These are phyloP conservation scores for Phialocephala sp. DNA, from an alignment of 2,329 filamentous ascomycete species.

Conservation along the genomic window DNA sequence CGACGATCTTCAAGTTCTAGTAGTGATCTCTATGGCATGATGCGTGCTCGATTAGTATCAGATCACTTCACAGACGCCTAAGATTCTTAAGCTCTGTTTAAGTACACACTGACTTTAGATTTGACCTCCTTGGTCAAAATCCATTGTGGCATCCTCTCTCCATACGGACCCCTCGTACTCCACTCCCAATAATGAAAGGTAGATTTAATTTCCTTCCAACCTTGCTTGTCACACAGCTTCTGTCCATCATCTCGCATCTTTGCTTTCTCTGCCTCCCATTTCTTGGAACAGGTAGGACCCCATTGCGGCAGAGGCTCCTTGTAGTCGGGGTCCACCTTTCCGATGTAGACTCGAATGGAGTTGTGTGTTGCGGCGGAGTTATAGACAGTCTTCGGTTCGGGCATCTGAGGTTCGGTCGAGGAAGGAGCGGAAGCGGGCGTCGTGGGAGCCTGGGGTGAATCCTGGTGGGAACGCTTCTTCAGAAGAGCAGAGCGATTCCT, in stretches of 20 bases:
- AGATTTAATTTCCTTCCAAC: background rate
- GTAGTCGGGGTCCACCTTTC: background rate
- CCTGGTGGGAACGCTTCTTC: no score
- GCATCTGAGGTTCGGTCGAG: background rate
- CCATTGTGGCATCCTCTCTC: background rate
- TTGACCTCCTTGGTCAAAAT: background rate
- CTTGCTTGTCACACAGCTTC: background rate
- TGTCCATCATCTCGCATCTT: background rate
- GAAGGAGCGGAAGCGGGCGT: no score
- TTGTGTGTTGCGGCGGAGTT: background rate
- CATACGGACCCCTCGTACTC: background rate
- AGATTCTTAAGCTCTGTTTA: no score
- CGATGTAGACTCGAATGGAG: constrained; percentile 1
- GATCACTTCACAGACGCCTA: background rate
- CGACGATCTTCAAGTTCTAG: background rate
- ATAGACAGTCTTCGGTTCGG: background rate
- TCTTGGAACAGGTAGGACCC: no score
- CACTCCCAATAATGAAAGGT: background rate
- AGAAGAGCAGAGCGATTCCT: no score
- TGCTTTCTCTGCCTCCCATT: background rate
- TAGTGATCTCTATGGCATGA: no score
- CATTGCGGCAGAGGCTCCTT: background rate
- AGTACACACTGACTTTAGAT: no score
- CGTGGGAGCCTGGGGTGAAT: no score
- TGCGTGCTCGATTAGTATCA: background rate